Conservation (phyloP, 768 basidiomycete genomes). For the Tricholoma terreum region DNA sequence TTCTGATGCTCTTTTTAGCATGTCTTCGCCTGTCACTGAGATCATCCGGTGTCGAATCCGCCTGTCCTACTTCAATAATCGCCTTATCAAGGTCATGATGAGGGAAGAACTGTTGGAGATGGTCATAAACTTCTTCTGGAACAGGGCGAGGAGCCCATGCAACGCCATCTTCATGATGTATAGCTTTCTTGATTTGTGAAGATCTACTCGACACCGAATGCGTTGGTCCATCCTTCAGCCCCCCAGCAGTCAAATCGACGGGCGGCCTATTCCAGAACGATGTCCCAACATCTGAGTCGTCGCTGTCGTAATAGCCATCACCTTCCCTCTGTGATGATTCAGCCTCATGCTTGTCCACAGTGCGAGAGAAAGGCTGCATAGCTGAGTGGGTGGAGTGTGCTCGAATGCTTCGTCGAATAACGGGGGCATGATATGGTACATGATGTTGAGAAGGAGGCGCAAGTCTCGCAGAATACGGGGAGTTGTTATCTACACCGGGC, state of each 20-base stretch:
- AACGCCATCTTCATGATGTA: slow-evolving; percentile 9
- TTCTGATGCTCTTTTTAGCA: slow-evolving; percentile 68
- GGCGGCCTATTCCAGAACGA: slow-evolving; percentile 33
- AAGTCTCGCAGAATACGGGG: slow-evolving; percentile 18
- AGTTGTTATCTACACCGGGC: slow-evolving; percentile 6
- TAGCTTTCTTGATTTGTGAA: slow-evolving; percentile 5
- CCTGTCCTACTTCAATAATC: slow-evolving; percentile 58
- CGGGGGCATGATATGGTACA: not conserved
- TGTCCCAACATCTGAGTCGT: slow-evolving; percentile 13
- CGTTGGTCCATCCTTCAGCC: not conserved
- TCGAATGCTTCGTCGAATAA: not conserved
- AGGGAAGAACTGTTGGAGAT: slow-evolving; percentile 85
- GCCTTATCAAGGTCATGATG: slow-evolving; percentile 85
- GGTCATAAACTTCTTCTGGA: slow-evolving; percentile 75
- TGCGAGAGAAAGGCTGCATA: not conserved
- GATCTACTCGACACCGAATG: not conserved
- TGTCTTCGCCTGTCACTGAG: slow-evolving; percentile 7
- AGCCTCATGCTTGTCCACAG: not conserved
- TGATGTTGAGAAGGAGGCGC: slow-evolving; percentile 6
- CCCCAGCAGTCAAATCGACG: slow-evolving; percentile 12
- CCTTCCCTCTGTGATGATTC: not conserved
- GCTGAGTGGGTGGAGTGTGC: not conserved
- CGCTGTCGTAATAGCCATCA: slow-evolving; percentile 10
- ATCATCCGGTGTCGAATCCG: slow-evolving; percentile 30
- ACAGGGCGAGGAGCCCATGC: slow-evolving; percentile 54